phyloP scores from a whole-genome alignment of 2,329 filamentous ascomycete genomes.

The Penicillium sp. region DNA sequence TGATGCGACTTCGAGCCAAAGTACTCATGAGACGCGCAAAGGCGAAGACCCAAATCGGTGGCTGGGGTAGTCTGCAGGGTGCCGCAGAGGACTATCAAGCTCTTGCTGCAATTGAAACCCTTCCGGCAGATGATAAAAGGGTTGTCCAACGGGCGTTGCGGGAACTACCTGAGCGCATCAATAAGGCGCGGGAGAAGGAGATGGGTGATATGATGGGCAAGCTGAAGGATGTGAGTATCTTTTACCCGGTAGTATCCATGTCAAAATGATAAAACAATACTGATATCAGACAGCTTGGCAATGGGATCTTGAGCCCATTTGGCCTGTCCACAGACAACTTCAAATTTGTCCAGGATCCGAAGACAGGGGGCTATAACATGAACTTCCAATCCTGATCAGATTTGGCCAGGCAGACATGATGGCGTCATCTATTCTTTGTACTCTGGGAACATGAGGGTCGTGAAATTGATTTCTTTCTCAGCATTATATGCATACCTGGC shows the following conservation, averaged over 20 bases:
- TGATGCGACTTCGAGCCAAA: conserved; percentile 76
- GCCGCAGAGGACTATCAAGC: conserved; percentile 77
- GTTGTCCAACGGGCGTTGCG: conserved; percentile 66
- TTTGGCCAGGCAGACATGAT: neutral
- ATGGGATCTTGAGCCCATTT: conserved; percentile 88
- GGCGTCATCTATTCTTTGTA: neutral
- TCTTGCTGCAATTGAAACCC: conserved; percentile 58
- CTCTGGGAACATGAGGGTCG: neutral
- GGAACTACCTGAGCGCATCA: conserved; percentile 65
- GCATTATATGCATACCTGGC: conserved; percentile 3
- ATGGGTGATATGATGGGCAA: conserved; percentile 98
- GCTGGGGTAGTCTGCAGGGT: conserved; percentile 76
- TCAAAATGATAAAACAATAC: conserved; percentile 2
- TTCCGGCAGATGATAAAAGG: conserved; percentile 65
- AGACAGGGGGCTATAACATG: conserved; percentile 89
- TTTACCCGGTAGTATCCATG: neutral
- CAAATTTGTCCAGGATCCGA: conserved; percentile 86
- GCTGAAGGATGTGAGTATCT: conserved; percentile 67
- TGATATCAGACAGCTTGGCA: conserved; percentile 62
- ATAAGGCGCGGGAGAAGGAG: conserved; percentile 79
- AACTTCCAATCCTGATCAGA: conserved; percentile 59
- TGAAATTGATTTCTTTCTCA: neutral
- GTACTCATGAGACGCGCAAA: conserved; percentile 75
- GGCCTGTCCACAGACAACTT: conserved; percentile 93
- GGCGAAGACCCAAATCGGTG: conserved; percentile 66